These are phyloP conservation scores for Penicillium sp. DNA, from an alignment of 2,329 filamentous ascomycete species.

Conservation along the genomic window DNA sequence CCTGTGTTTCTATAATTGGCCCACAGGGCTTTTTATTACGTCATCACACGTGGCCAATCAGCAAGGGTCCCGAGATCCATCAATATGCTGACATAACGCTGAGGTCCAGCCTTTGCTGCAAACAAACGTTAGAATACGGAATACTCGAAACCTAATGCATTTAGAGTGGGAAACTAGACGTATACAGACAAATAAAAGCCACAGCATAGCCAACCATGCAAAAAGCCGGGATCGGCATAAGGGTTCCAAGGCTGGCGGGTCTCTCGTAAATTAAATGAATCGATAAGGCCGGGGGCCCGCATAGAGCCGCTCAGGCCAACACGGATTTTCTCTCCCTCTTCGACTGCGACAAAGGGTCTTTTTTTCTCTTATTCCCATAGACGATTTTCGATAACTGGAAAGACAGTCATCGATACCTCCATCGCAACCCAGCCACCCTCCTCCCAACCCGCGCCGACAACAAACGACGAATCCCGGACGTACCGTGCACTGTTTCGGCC, in stretches of 20 bases:
- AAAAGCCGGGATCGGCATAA: slow-evolving; percentile 1
- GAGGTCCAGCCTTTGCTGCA: neutral
- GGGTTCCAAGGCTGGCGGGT: neutral
- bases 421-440: neutral
- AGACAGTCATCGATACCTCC: neutral
- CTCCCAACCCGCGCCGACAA: neutral
- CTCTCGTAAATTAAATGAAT: slow-evolving; percentile 7
- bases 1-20: slow-evolving; percentile 5
- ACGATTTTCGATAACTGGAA: neutral
- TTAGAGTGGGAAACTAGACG: neutral
- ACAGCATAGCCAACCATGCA: too few relatives aligned
- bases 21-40: neutral
- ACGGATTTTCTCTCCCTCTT: slow-evolving; percentile 16
- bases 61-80: neutral
- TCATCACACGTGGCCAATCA: neutral
- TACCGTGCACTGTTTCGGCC: neutral
- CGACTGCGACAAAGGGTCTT: neutral
- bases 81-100: neutral
- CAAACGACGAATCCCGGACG: neutral
- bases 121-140: neutral
- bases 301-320: slow-evolving; percentile 19
- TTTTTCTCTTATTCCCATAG: neutral
- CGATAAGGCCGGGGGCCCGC: slow-evolving; percentile 25
- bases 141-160: neutral
- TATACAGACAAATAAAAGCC: neutral